Evolutionary conservation across 208 protist species (phyloP), one percentile per base, ranked within the genome.

Genomic region (Leishmania arabica): DNA sequence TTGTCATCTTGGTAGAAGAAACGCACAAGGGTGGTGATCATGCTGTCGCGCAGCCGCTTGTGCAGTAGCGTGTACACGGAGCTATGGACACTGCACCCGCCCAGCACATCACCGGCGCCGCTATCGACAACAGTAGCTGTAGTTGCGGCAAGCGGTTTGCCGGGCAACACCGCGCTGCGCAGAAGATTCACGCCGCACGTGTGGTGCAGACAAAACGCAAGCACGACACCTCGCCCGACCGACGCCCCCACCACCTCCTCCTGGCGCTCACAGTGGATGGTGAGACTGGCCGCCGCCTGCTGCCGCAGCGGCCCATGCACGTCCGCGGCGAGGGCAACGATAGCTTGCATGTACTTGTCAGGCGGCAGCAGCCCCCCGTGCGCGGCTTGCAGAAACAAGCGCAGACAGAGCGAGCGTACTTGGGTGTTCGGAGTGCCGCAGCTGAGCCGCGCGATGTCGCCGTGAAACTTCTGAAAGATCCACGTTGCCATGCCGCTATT

Each of bases 401-500:
- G 88, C 47, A 95, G 74, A 42, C 86, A 94, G 9, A 91, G 68
- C 31, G 82, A 64, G 5, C 95, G 91, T 68, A 95, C 86, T 34
- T 73, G 42, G n/a, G 84, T 34, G 60, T 84, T 77, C 31, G 75
- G 72, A 21, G 72, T 83, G 51, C 82, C 84, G 70, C 77, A 82
- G 80, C 86, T 86, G 24, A 96, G 86, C 47, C 74, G 81, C 19
- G 90, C 71, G 17, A 96, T 86, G 70, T 84, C 81, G 19, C 15
- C 73, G 72, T 95, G 87, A 77, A 97, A 96, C 34, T 85, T 74
- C 78, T 95, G 92, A 76, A 98, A 87, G 42, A 95, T 73, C 93
- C 95, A 98, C 21, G 93, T 95, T 34, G 90, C 84, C 93, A 98
- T 96, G 73, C 95, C 95, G 79, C 93, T 98, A 82, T 95, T 98